phyloP scores from a whole-genome alignment of 2,329 filamentous ascomycete genomes.

The Fusarium longipes region DNA sequence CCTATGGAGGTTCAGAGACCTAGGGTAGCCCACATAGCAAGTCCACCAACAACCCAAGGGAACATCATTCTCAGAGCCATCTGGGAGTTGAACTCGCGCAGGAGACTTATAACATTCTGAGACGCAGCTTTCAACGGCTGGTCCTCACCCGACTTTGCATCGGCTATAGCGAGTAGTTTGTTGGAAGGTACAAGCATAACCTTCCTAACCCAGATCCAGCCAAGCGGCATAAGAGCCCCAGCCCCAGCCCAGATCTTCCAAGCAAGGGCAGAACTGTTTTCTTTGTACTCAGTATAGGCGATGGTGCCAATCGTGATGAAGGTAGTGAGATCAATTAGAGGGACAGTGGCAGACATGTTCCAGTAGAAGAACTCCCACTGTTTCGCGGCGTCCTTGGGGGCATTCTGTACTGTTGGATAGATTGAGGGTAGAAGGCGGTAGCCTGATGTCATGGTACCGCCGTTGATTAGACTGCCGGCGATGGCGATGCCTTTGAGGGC shows the following conservation, averaged over 20 bases:
- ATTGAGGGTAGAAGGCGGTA: conserved; percentile 33
- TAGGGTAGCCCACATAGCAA: conserved; percentile 32
- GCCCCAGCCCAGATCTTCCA: conserved; percentile 10
- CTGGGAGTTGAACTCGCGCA: conserved; percentile 32
- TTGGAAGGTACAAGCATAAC: conserved; percentile 1
- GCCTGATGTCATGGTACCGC: conserved; percentile 35
- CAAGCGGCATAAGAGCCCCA: not conserved
- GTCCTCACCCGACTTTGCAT: not conserved
- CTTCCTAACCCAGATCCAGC: conserved; percentile 10
- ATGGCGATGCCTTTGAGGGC: conserved; percentile 29
- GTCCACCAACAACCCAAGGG: conserved; percentile 34
- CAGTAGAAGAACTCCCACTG: conserved; percentile 38
- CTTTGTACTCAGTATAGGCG: conserved; percentile 1
- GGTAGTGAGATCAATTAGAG: conserved; percentile 27
- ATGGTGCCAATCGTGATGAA: conserved; percentile 28
- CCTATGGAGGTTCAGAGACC: conserved; percentile 5
- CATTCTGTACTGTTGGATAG: conserved; percentile 24
- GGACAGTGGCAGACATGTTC: conserved; percentile 34
- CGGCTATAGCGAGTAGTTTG: not conserved
- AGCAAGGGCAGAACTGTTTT: not conserved
- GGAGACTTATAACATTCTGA: conserved; percentile 12
- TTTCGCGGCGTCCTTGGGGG: conserved; percentile 30
- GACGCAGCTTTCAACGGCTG: not conserved
- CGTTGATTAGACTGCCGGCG: conserved; percentile 34
- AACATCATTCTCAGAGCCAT: conserved; percentile 37